phyloP scores from a whole-genome alignment of 257 asterid species.

The Solanum etuberosum region DNA sequence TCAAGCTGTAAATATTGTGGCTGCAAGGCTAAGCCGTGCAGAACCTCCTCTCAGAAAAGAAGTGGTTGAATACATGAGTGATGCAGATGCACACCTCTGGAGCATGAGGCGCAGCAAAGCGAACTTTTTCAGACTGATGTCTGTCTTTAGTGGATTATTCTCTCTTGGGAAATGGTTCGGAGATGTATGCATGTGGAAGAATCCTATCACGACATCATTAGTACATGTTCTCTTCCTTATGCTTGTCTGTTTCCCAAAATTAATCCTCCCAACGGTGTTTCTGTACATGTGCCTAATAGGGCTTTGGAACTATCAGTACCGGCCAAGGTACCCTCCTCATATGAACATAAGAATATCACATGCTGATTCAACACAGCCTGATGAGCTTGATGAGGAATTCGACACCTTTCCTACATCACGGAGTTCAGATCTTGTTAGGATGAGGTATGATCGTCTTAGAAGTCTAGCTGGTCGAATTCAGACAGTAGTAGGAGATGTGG shows the following conservation, averaged over 20 bases:
- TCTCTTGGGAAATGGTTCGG: conserved; percentile 60
- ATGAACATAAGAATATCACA: conserved; percentile 65
- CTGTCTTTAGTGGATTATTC: conserved; percentile 43
- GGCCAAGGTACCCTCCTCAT: conserved; percentile 83
- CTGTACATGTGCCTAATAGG: conserved; percentile 76
- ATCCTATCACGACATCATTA: conserved; percentile 53
- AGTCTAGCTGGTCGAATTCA: conserved; percentile 77
- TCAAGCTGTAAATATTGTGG: conserved; percentile 75
- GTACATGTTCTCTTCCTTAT: conserved; percentile 68
- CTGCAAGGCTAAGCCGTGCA: conserved; percentile 64
- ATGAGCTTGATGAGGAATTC: conserved; percentile 92
- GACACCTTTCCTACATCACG: conserved; percentile 62
- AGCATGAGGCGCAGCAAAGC: conserved; percentile 98
- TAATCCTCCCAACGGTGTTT: conserved; percentile 63
- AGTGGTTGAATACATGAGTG: conserved; percentile 72
- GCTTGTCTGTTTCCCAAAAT: conserved; percentile 61
- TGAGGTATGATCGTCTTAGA: conserved; percentile 78
- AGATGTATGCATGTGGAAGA: conserved; percentile 78
- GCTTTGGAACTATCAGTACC: conserved; percentile 60
- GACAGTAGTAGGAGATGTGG: conserved; percentile 69
- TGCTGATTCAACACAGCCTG: conserved; percentile 65
- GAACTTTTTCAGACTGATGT: conserved; percentile 59
- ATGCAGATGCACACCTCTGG: conserved; percentile 79
- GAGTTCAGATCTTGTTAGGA: conserved; percentile 40
- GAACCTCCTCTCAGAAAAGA: conserved; percentile 86